Evolutionary conservation across 2,329 filamentous ascomycete species (phyloP).

Genomic region (Fusarium napiforme): DNA sequence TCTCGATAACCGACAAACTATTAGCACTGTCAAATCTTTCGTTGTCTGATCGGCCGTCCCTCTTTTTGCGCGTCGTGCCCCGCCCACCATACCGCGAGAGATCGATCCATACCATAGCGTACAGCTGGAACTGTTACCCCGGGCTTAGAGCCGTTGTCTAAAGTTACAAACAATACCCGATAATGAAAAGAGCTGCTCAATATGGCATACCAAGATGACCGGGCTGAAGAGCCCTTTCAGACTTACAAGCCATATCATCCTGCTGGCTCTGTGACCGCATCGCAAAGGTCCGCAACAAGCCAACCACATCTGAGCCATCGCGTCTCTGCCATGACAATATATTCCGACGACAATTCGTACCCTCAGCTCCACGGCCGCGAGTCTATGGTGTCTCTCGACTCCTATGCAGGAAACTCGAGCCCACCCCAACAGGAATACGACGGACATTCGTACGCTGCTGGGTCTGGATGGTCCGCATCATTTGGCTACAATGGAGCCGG

Average conservation of each 20-base stretch:
- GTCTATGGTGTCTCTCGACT: slow-evolving; percentile 55
- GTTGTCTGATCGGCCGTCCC: neutral
- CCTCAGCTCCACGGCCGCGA: slow-evolving; percentile 49
- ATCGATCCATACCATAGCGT: slow-evolving; percentile 4
- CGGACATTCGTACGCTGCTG: slow-evolving; percentile 35
- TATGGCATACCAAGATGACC: slow-evolving; percentile 49
- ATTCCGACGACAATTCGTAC: slow-evolving; percentile 45
- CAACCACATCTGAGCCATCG: slow-evolving; percentile 45
- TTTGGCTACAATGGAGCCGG: slow-evolving; percentile 44
- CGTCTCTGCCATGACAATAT: slow-evolving; percentile 50
- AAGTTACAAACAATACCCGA: slow-evolving; percentile 1
- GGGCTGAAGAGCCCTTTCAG: slow-evolving; percentile 45
- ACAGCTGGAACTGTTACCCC: slow-evolving; percentile 5
- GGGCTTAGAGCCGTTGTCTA: neutral
- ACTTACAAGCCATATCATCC: slow-evolving; percentile 34
- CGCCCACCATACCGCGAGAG: slow-evolving; percentile 11
- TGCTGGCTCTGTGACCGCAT: neutral
- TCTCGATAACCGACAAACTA: slow-evolving; percentile 9
- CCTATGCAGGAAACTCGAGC: slow-evolving; percentile 40
- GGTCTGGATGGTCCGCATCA: slow-evolving; percentile 43
- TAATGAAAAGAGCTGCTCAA: slow-evolving; percentile 37
- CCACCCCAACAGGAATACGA: slow-evolving; percentile 29
- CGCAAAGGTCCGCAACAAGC: slow-evolving; percentile 19
- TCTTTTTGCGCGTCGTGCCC: slow-evolving; percentile 21
- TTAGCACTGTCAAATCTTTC: slow-evolving; percentile 1